Conservation (phyloP, 352 stramenopile genomes). For the Peronospora belbahrii region DNA sequence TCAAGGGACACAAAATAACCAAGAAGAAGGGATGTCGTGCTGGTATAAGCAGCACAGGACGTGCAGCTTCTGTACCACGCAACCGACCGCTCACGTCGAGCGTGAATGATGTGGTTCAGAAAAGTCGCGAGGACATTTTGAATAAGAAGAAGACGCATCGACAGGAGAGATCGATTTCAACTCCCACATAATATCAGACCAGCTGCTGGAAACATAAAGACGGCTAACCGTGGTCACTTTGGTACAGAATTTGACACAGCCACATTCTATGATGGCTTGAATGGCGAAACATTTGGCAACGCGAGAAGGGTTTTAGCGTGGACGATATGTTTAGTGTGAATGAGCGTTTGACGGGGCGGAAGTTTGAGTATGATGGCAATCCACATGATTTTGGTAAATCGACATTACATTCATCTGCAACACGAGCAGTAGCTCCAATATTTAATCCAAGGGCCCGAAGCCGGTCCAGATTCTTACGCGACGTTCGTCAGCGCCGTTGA, state of each 20-base stretch:
- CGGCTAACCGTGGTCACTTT: constrained; percentile 59
- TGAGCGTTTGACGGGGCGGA: constrained; percentile 85
- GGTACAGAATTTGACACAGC: constrained; percentile 72
- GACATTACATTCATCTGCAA: constrained; percentile 14
- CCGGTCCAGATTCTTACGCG: constrained; percentile 42
- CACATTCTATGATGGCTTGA: constrained; percentile 82
- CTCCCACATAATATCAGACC: constrained; percentile 47
- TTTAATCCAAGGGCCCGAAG: constrained; percentile 44
- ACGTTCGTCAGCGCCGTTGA: constrained; percentile 35
- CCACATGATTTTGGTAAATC: constrained; percentile 90
- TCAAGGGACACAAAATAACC: constrained; percentile 59
- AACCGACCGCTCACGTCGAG: constrained; percentile 49
- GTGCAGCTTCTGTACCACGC: constrained; percentile 64
- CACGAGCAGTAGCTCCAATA: constrained; percentile 25
- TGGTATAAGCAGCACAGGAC: constrained; percentile 30
- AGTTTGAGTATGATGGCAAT: constrained; percentile 93
- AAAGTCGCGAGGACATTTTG: constrained; percentile 3
- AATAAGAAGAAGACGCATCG: constrained; percentile 31
- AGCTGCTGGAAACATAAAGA: constrained; percentile 30
- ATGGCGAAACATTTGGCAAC: constrained; percentile 82
- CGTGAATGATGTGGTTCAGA: constrained; percentile 31
- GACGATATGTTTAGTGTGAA: constrained; percentile 95
- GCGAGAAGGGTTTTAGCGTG: constrained; percentile 76
- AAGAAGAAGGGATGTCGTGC: constrained; percentile 51
- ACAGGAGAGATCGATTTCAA: constrained; percentile 62